phyloP scores from a whole-genome alignment of 306 rosid genomes.

The Ormosia semicastrata region DNA sequence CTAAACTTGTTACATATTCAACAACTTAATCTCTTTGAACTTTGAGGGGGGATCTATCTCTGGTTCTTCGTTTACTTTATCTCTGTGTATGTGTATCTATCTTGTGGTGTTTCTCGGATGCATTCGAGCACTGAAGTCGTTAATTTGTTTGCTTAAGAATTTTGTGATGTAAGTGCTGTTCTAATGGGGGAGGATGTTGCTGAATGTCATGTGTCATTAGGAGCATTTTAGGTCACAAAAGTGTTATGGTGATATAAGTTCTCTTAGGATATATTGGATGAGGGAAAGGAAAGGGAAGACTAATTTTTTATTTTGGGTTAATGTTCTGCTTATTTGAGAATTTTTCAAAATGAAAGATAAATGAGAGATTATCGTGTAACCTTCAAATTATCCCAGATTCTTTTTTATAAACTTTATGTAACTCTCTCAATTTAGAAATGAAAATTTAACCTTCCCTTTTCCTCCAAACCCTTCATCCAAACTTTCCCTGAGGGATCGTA shows the following conservation, averaged over 20 bases:
- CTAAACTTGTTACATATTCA: too few species aligned
- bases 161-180: not conserved
- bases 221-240: not conserved
- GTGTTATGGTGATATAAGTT: not conserved
- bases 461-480: not conserved
- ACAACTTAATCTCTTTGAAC: not conserved
- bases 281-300: not conserved
- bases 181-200: conserved; percentile 8
- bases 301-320: not conserved
- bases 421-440: too few species aligned
- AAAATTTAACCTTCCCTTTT: too few species aligned
- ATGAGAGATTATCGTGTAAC: not conserved
- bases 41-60: conserved; percentile 4
- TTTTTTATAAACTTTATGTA: not conserved
- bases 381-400: not conserved
- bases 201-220: not conserved
- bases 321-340: not conserved
- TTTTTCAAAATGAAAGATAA: too few species aligned
- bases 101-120: not conserved
- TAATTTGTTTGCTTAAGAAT: not conserved
- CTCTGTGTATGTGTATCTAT: not conserved
- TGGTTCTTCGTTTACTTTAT: not conserved
- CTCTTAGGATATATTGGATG: not conserved
- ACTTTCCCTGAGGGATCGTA: not conserved
- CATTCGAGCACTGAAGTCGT: not conserved